Percentiles rank a stretch among this genome's conserved stretches.
phyloP scores from a whole-genome alignment of 202 grass and related monocot genomes.

The Carex sylvatica region DNA sequence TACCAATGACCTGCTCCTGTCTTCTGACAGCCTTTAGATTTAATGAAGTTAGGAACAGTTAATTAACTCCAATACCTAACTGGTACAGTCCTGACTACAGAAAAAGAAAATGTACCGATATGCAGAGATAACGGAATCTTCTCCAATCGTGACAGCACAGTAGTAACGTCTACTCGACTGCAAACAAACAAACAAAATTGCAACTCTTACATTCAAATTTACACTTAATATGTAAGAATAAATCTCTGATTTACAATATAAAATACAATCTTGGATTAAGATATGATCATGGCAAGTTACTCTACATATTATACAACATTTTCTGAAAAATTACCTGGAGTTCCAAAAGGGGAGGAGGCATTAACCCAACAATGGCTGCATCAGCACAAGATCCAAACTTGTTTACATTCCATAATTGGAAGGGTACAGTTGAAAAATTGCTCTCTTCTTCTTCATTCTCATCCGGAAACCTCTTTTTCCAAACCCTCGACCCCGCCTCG shows the following conservation, averaged over 20 bases:
- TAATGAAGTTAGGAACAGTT: conserved; percentile 1
- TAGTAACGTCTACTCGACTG: conserved; percentile 87
- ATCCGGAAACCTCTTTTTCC: conserved; percentile 64
- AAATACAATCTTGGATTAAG: background rate
- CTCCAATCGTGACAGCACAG: conserved; percentile 82
- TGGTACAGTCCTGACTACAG: background rate
- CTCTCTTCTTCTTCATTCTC: conserved; percentile 42
- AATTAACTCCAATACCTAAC: conserved; percentile 25
- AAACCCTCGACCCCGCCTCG: conserved; percentile 43
- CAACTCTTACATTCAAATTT: conserved; percentile 32
- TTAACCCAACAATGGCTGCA: conserved; percentile 77
- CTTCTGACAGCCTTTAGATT: conserved; percentile 75
- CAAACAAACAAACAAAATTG: conserved; percentile 73
- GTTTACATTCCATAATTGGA: conserved; percentile 84
- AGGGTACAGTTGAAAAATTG: conserved; percentile 61
- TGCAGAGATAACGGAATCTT: conserved; percentile 86
- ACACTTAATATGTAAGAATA: background rate
- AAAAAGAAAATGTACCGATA: conserved; percentile 57
- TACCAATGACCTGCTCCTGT: conserved; percentile 91
- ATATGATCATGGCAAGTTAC: background rate
- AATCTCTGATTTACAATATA: background rate
- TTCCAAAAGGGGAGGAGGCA: conserved; percentile 89
- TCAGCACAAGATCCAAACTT: conserved; percentile 83
- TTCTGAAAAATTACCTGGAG: conserved; percentile 53
- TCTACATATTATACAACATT: background rate